Evolutionary conservation across 805 yeast species (phyloP).

Genomic region (Deakozyma indianensis): DNA sequence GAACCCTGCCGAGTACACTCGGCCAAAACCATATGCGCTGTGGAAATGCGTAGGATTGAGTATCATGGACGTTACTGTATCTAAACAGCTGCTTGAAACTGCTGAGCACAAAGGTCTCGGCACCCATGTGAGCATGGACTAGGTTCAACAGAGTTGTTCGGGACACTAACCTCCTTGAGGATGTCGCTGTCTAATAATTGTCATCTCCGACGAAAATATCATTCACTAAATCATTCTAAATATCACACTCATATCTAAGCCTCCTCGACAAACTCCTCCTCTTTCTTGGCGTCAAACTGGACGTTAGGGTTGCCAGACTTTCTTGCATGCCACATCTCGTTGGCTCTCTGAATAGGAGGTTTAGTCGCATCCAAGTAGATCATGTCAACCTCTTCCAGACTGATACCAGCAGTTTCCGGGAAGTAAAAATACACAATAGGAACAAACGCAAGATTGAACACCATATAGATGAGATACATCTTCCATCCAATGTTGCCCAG

Average conservation of each 20-base stretch:
- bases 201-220: too few relatives aligned
- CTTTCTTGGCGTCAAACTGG: too few relatives aligned
- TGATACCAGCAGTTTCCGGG: slow-evolving; percentile 67
- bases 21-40: neutral
- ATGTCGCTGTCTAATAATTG: too few relatives aligned
- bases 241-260: too few relatives aligned
- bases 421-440: slow-evolving; percentile 53
- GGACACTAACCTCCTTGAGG: too few relatives aligned
- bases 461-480: slow-evolving; percentile 43
- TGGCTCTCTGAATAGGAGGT: too few relatives aligned
- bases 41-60: neutral
- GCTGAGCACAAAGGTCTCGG: neutral
- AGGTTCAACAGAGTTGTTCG: too few relatives aligned
- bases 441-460: slow-evolving; percentile 36
- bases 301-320: too few relatives aligned
- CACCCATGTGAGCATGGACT: neutral
- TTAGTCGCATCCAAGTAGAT: too few relatives aligned
- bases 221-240: too few relatives aligned
- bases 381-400: slow-evolving; percentile 63
- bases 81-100: neutral
- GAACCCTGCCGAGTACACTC: neutral
- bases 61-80: neutral
- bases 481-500: slow-evolving; percentile 33
- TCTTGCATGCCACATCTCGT: too few relatives aligned
- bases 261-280: too few relatives aligned